Evolutionary conservation across 2,329 filamentous ascomycete species (phyloP), one percentile per base, ranked within the genome.

Genomic region (Bipolaris cookei): DNA sequence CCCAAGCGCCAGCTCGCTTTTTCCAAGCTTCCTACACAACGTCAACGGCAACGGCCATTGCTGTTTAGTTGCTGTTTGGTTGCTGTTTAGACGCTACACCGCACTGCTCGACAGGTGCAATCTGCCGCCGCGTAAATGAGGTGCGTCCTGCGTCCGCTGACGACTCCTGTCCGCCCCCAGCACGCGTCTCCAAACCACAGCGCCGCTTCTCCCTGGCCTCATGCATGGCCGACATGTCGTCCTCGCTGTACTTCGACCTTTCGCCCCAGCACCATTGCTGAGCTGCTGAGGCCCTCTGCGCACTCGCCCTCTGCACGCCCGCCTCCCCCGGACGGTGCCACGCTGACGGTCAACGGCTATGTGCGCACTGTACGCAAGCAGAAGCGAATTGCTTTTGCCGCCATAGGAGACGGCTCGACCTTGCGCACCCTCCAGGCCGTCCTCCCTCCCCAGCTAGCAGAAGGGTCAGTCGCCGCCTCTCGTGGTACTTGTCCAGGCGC

Each of bases 361-460:
- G 84, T 97, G 53, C 86, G 91, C 62, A 94, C 91, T 3, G 88
- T 97, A 58, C 86, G 94, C 61, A 90, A 91, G 75, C 92, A 96
- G 81, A 96, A 97, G 75, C 84, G 84, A 20, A 83, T 90, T 58
- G 88, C 90, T 4, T 98, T 99, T 78, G 89, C 93, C 50, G 86
- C 92, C 58, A 82, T 98, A 50, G 89, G 89, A 10, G 95, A 99
- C 81, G 95, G 95, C 42, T 96, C 92, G 11, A 92, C 90, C 39
- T 81, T 91, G 65, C 82, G 88, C 60, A 82, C 91, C 25, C 76
- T 98, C 53, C 95, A 99, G 79, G 91, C 89, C 43, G 87, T 97
- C 44, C 80, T 97, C 65, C 86, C 86, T 52, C 88, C 90, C 62
- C 82, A 84, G 44, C 83, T 92, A 71, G 88, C 89, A 64, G 82